A percentile compares a stretch with the other conserved stretches of the same genome.
These are phyloP conservation scores for Gamarada debralockiae DNA, from an alignment of 495 filamentous ascomycete genomes.

Conservation along the genomic window DNA sequence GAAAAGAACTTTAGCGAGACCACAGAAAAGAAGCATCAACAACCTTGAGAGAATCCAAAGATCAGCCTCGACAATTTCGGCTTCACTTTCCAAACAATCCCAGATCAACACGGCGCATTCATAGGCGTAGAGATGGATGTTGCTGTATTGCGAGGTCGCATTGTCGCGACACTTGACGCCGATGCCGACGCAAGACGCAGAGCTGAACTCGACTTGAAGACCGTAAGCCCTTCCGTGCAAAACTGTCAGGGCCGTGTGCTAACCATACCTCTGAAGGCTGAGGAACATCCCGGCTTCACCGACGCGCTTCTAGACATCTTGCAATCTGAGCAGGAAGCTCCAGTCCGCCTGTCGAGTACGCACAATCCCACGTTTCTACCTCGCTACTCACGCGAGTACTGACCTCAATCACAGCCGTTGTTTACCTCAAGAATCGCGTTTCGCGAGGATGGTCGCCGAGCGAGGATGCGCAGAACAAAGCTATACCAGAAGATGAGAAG, in stretches of 20 bases:
- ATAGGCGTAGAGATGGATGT: slow-evolving; percentile 67
- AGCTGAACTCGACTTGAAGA: slow-evolving; percentile 91
- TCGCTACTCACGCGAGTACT: slow-evolving; percentile 12
- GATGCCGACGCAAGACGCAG: slow-evolving; percentile 81
- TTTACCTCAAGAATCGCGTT: slow-evolving; percentile 97
- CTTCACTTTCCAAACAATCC: slow-evolving; percentile 4
- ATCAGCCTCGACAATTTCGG: slow-evolving; percentile 4
- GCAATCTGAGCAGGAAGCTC: slow-evolving; percentile 77
- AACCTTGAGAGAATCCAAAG: slow-evolving; percentile 6
- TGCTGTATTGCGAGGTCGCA: slow-evolving; percentile 77
- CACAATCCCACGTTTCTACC: slow-evolving; percentile 10
- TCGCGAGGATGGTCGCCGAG: slow-evolving; percentile 80
- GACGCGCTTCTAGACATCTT: slow-evolving; percentile 89
- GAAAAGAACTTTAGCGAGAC: neutral
- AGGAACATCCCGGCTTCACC: slow-evolving; percentile 83
- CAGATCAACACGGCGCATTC: slow-evolving; percentile 9
- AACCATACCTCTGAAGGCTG: slow-evolving; percentile 58
- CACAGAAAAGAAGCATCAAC: too few species aligned
- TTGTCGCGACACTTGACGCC: slow-evolving; percentile 79
- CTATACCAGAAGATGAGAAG: slow-evolving; percentile 87
- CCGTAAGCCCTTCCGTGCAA: slow-evolving; percentile 54
- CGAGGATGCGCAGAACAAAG: slow-evolving; percentile 63
- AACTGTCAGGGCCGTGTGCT: slow-evolving; percentile 12
- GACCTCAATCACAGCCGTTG: slow-evolving; percentile 62
- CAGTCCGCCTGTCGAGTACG: slow-evolving; percentile 84